Conservation (phyloP, 1,139 yeast species). For the Diutina neorugosa region DNA sequence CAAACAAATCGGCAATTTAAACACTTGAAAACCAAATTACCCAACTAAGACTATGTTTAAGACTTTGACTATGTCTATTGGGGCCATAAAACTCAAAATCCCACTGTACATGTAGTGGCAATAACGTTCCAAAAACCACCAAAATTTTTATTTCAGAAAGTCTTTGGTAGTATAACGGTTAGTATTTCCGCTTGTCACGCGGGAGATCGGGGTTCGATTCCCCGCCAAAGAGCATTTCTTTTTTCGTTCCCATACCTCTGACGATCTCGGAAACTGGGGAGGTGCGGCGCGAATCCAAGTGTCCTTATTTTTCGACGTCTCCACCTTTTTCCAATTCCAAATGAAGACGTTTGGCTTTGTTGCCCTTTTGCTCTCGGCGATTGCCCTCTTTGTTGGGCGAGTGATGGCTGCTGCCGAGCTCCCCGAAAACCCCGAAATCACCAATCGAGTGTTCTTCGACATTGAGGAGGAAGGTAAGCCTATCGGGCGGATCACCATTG, state of each 20-base stretch:
- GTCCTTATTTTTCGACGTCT: neutral
- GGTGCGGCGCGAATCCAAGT: neutral
- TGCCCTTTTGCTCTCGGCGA: constrained; percentile 12
- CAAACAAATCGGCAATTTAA: too few species aligned
- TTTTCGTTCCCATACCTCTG: neutral
- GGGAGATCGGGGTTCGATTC: neutral
- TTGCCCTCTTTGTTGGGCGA: constrained; percentile 12
- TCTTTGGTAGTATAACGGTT: neutral
- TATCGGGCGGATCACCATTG: constrained; percentile 57
- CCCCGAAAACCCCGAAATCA: constrained; percentile 44
- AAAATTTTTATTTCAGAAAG: neutral
- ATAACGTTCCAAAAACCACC: too few species aligned
- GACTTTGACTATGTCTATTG: too few species aligned
- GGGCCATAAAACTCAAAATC: too few species aligned
- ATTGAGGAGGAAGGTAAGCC: constrained; percentile 67
- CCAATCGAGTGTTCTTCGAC: constrained; percentile 78
- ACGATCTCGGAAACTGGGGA: neutral
- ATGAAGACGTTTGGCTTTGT: constrained; percentile 20
- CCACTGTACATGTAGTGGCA: too few species aligned
- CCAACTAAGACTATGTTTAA: too few species aligned
- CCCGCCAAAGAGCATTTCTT: neutral
- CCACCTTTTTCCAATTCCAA: constrained; percentile 5
- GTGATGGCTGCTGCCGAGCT: constrained; percentile 16
- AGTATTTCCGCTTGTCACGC: neutral
- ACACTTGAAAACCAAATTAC: too few species aligned